Percentiles rank a stretch among this genome's conserved stretches.
Conservation (phyloP, 169 alveolate genomes). For the Ichthyophthirius multifiliis region DNA sequence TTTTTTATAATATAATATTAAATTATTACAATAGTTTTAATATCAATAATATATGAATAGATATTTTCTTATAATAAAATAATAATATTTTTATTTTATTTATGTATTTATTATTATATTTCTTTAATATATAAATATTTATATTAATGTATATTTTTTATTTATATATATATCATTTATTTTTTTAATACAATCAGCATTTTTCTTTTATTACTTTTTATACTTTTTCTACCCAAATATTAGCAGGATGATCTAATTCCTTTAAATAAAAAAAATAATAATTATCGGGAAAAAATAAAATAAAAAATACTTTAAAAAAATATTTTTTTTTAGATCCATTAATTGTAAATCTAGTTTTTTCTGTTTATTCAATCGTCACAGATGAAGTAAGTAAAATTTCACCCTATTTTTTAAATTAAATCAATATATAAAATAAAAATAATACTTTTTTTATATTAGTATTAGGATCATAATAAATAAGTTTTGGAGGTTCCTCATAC, state of each 20-base stretch:
- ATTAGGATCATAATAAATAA: slow-evolving; percentile 29
- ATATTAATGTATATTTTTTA: too few species aligned
- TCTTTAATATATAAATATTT: too few species aligned
- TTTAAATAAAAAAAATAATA: not conserved
- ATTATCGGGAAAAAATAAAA: not conserved
- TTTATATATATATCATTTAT: too few species aligned
- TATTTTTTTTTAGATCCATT: slow-evolving; percentile 25
- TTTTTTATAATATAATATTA: too few species aligned
- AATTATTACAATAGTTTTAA: too few species aligned
- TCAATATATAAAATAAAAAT: not conserved
- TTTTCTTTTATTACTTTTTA: slow-evolving; percentile 8
- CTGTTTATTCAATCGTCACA: slow-evolving; percentile 4
- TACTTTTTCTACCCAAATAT: slow-evolving; percentile 31
- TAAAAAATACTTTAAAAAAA: slow-evolving; percentile 16
- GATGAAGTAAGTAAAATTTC: not conserved
- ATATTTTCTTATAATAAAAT: too few species aligned
- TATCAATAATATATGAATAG: too few species aligned
- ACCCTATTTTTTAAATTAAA: slow-evolving; percentile 14
- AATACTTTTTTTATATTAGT: slow-evolving; percentile 25
- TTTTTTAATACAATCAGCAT: too few species aligned
- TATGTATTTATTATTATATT: too few species aligned
- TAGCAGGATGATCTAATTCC: slow-evolving; percentile 35
- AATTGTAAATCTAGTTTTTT: slow-evolving; percentile 17
- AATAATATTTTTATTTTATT: too few species aligned
- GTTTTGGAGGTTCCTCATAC: slow-evolving; percentile 20